These are phyloP conservation scores for Nicotiana otophora DNA, from an alignment of 257 asterid species.

Conservation along the genomic window DNA sequence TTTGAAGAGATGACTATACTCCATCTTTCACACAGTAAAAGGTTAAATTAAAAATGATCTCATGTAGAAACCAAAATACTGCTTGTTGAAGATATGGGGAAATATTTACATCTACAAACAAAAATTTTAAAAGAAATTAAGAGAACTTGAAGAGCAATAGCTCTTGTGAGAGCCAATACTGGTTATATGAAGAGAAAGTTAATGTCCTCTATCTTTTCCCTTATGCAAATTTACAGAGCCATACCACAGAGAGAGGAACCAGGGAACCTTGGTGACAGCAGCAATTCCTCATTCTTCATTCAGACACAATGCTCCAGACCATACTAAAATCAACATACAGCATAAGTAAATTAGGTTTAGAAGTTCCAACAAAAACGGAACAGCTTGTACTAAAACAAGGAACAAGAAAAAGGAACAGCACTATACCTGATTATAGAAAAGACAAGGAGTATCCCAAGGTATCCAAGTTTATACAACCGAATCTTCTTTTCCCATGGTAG, in stretches of 20 bases:
- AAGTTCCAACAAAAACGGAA: background rate
- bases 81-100: background rate
- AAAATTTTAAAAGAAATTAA: background rate
- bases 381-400: background rate
- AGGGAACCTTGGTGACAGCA: background rate
- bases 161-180: background rate
- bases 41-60: background rate
- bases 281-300: conserved; percentile 31
- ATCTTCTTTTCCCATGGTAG: conserved; percentile 64
- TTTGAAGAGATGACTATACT: background rate
- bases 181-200: background rate
- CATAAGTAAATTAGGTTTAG: background rate
- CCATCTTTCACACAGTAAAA: background rate
- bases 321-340: conserved; percentile 39
- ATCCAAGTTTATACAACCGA: conserved; percentile 67
- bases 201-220: background rate
- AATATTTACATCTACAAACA: background rate
- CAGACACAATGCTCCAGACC: conserved; percentile 65
- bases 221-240: background rate
- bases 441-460: conserved; percentile 41
- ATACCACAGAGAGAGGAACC: background rate
- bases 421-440: conserved; percentile 58
- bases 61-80: background rate
- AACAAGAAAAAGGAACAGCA: background rate
- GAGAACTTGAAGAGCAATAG: background rate